These are phyloP conservation scores for Solanum corneliomulleri DNA, from an alignment of 257 asterid genomes.

Conservation along the genomic window DNA sequence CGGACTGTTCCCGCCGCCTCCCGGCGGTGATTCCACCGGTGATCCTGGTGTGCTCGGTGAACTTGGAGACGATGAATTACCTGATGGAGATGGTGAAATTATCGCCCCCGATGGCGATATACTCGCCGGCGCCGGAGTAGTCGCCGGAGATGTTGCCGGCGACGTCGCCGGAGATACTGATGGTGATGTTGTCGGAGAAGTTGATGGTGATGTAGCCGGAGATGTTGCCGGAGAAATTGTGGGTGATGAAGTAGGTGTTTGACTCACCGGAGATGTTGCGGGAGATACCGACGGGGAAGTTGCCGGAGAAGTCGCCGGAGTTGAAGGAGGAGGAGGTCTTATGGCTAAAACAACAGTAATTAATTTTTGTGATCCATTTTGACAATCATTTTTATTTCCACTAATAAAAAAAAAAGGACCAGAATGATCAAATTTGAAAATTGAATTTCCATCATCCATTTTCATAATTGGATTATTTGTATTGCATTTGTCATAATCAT, in stretches of 20 bases:
- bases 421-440: slow-evolving; percentile 35
- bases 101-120: background rate
- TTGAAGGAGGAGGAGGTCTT: slow-evolving; percentile 10
- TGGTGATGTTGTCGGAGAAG: background rate
- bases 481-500: slow-evolving; percentile 41
- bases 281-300: background rate
- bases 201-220: background rate
- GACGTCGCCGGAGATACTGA: background rate
- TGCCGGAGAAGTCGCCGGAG: background rate
- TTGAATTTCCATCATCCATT: slow-evolving; percentile 35
- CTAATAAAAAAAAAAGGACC: slow-evolving; percentile 57
- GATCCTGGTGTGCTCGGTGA: background rate
- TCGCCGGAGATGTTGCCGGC: background rate
- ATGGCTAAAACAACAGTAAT: slow-evolving; percentile 36
- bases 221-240: background rate
- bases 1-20: background rate
- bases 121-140: background rate
- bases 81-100: background rate
- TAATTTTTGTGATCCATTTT: slow-evolving; percentile 32
- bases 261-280: background rate
- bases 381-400: slow-evolving; percentile 41
- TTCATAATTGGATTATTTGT: slow-evolving; percentile 14
- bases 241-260: background rate
- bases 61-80: background rate
- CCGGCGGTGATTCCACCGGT: background rate